Base-by-base conservation (phyloP, 768 basidiomycete species). In the Collybia nuda region DNA sequence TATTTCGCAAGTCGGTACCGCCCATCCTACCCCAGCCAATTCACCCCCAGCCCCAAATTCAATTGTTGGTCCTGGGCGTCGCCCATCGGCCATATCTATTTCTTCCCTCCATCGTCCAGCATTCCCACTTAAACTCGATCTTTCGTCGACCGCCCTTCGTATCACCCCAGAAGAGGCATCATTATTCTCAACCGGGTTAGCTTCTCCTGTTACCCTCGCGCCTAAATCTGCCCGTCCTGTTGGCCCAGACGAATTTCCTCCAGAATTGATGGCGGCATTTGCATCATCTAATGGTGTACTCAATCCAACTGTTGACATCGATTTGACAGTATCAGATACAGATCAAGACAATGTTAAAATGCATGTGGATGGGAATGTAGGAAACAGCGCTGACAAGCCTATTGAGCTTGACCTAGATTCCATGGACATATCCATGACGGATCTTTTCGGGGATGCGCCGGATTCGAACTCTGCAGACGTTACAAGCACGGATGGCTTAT, bases 151-250 rank as follows among this genome's bases (percentile, higher is more conserved):
- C 11, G 72, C 83, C 9, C 73, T 90, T 48, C 81, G 83, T 40
- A 75, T 89, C 23, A 68, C 79, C n/a, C 73, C 85, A 0, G 84
- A 85, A 38, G 87, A 89, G 57, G 77, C 74, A 5, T 69, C 78
- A 5, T 61, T 82, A 48, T 85, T 80, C 52, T 68, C 78, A 1
- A 82, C 76, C 40, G 83, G 84, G 1, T 70, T 90, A 41, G 76
- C 85, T 23, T 91, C 89, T 5, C 90, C 90, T 6, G 90, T 92
- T 26, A 88, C 85, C 4, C 77, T 93, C 32, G 90, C 88, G 0
- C 90, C 90, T 1, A 87, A 83, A 60, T 89, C 90, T 5, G 87
- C 86, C 40, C 80, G 86, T 2, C 76, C 85, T 1, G 65, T 76
- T 12, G 76, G 71, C n/a, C 59, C 75, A 2, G 74, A 70, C 47